Evolutionary conservation across 352 stramenopile genomes (phyloP).

Genomic region (Peronospora farinosa): DNA sequence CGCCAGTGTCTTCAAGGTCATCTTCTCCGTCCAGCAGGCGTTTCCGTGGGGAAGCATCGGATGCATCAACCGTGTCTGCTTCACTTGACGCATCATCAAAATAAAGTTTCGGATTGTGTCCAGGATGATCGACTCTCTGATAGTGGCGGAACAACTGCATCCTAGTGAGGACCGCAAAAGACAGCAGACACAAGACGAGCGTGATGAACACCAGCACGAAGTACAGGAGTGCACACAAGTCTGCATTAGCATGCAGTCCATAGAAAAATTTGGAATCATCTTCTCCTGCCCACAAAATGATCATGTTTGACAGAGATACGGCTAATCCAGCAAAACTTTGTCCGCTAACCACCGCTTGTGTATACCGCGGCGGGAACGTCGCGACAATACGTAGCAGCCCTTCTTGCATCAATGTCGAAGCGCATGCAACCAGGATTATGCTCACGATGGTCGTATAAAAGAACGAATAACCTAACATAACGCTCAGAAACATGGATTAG

Average conservation of each 20-base stretch:
- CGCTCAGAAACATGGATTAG: neutral
- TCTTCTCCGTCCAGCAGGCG: constrained; percentile 19
- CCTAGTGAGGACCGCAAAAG: constrained; percentile 49
- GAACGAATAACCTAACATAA: constrained; percentile 37
- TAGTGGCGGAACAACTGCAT: constrained; percentile 71
- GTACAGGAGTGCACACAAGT: constrained; percentile 71
- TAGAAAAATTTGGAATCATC: constrained; percentile 21
- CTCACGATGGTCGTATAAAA: constrained; percentile 72
- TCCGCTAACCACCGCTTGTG: constrained; percentile 67
- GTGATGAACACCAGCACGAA: constrained; percentile 71
- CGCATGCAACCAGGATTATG: constrained; percentile 61
- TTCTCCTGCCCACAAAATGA: constrained; percentile 51
- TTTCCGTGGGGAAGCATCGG: constrained; percentile 28
- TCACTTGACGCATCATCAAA: constrained; percentile 21
- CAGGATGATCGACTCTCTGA: constrained; percentile 40
- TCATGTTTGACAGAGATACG: constrained; percentile 65
- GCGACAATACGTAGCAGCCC: constrained; percentile 67
- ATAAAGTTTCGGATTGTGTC: constrained; percentile 28
- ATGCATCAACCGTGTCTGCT: constrained; percentile 35
- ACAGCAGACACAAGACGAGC: constrained; percentile 44
- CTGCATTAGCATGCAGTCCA: constrained; percentile 32
- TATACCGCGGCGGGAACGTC: constrained; percentile 72
- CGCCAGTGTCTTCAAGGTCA: neutral
- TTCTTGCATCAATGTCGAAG: constrained; percentile 76
- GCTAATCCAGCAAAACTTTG: constrained; percentile 70